A percentile compares a stretch with the other conserved stretches of the same genome.
Conservation (phyloP, 345 rosid species). For the Bretschneidera sinensis region DNA sequence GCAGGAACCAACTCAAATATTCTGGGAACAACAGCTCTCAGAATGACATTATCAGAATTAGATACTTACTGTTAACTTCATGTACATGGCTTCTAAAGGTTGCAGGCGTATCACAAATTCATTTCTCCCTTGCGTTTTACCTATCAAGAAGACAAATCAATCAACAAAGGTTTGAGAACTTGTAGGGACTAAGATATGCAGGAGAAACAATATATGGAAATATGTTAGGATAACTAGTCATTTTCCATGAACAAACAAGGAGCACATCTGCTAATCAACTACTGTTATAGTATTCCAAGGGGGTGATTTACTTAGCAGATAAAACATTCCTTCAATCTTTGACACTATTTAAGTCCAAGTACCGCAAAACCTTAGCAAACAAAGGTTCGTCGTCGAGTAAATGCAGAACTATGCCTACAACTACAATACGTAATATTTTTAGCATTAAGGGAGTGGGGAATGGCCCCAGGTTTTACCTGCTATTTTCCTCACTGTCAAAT, state of each 20-base stretch:
- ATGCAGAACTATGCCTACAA: neutral
- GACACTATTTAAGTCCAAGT: neutral
- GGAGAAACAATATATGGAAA: neutral
- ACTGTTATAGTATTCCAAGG: neutral
- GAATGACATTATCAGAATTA: neutral
- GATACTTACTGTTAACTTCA: slow-evolving; percentile 85
- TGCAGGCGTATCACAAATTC: slow-evolving; percentile 97
- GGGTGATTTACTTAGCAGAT: neutral
- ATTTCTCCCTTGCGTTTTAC: slow-evolving; percentile 94
- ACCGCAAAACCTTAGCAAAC: no score
- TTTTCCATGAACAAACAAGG: neutral
- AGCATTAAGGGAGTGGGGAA: no score
- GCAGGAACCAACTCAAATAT: neutral
- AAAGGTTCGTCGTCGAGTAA: no score
- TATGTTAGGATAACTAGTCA: neutral
- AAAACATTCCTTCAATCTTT: neutral
- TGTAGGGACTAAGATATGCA: neutral
- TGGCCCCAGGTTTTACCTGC: neutral
- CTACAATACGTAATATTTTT: neutral
- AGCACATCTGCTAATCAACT: neutral
- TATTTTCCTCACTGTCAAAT: no score
- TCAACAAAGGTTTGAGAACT: neutral
- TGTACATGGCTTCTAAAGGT: slow-evolving; percentile 95
- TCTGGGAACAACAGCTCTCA: neutral
- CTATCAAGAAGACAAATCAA: slow-evolving; percentile 29